Percentiles rank a stretch among this genome's conserved stretches.
These are phyloP conservation scores for Penicillium odoratum DNA, from an alignment of 495 filamentous ascomycete species.

Conservation along the genomic window DNA sequence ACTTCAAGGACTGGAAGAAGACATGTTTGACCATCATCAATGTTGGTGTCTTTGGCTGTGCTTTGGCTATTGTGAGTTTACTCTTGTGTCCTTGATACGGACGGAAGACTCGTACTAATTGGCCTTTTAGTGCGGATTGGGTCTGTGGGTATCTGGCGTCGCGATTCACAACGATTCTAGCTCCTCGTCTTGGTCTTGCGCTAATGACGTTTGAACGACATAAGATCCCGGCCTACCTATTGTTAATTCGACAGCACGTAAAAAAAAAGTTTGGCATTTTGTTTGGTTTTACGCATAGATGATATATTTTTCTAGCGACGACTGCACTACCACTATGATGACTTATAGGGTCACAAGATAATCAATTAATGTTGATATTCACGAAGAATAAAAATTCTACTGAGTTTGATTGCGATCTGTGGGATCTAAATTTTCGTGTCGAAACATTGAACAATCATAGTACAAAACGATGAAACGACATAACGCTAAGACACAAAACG, in stretches of 20 bases:
- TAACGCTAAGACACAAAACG: not conserved
- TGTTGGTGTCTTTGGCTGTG: slow-evolving; percentile 31
- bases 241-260: not conserved
- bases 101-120: slow-evolving; percentile 1
- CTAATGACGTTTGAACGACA: slow-evolving; percentile 25
- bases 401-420: not conserved
- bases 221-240: slow-evolving; percentile 5
- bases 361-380: not conserved
- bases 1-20: slow-evolving; percentile 31
- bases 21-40: slow-evolving; percentile 36
- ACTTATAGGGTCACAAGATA: not conserved
- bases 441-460: too few species aligned
- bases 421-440: not conserved
- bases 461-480: not conserved
- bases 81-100: not conserved
- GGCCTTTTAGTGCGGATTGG: slow-evolving; percentile 37
- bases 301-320: not conserved
- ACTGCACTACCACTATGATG: not conserved
- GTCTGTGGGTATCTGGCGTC: slow-evolving; percentile 40
- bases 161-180: slow-evolving; percentile 35
- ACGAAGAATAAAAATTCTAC: not conserved
- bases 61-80: slow-evolving; percentile 35
- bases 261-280: not conserved
- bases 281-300: not conserved
- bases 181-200: slow-evolving; percentile 35